Percentiles rank a stretch among this genome's conserved stretches.
Evolutionary conservation across 352 stramenopile species (phyloP).

Genomic region (Phytophthora ramorum): DNA sequence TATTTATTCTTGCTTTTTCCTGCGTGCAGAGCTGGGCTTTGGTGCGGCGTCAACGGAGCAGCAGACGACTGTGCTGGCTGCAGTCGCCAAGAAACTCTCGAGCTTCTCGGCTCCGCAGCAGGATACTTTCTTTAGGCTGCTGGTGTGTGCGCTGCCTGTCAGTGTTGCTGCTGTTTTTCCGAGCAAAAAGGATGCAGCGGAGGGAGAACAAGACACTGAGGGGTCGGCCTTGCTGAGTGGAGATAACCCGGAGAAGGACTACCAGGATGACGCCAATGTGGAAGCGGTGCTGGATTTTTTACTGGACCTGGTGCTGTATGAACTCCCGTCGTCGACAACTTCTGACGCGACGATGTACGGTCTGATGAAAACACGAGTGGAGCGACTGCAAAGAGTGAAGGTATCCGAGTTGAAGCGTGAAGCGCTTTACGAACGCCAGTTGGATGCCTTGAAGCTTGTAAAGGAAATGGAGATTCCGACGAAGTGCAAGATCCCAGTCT

Average conservation of each 20-base stretch:
- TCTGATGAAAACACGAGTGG: constrained; percentile 52
- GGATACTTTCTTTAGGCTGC: constrained; percentile 69
- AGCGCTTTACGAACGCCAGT: constrained; percentile 62
- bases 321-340: constrained; percentile 28
- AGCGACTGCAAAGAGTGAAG: constrained; percentile 60
- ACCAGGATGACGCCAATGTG: constrained; percentile 31
- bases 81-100: constrained; percentile 40
- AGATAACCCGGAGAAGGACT: constrained; percentile 5
- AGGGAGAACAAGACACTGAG: constrained; percentile 3
- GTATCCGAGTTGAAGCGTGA: constrained; percentile 51
- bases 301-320: constrained; percentile 72
- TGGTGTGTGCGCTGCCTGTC: constrained; percentile 59
- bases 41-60: constrained; percentile 49
- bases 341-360: constrained; percentile 36
- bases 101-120: constrained; percentile 50
- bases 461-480: constrained; percentile 56
- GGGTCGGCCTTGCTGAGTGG: neutral
- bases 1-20: neutral
- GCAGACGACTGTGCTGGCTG: constrained; percentile 44
- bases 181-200: neutral
- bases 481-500: constrained; percentile 54
- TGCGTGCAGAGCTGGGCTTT: constrained; percentile 70
- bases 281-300: constrained; percentile 74
- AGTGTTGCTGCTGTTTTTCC: constrained; percentile 33
- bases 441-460: constrained; percentile 65